Conservation (phyloP, 306 rosid species). For the Trifolium dubium region DNA sequence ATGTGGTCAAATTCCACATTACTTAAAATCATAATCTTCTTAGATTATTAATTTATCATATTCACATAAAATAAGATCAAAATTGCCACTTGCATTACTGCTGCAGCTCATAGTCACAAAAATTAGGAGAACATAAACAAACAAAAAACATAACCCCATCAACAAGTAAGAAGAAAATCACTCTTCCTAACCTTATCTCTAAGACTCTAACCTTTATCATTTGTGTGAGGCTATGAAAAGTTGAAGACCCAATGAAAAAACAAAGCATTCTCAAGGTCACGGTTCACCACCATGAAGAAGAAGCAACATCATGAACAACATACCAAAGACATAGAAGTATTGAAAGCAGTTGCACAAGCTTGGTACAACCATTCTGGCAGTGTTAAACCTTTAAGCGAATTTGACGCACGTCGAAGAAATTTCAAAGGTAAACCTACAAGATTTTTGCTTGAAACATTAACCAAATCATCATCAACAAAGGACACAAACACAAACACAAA, state of each 20-base stretch:
- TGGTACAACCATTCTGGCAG: conserved; percentile 67
- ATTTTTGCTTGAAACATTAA: conserved; percentile 66
- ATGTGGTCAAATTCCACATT: not conserved
- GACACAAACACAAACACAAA: not conserved
- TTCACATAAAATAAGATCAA: conserved; percentile 1
- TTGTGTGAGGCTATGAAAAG: conserved; percentile 51
- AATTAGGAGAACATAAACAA: conserved; percentile 42
- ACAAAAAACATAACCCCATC: not conserved
- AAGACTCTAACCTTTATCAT: conserved; percentile 13
- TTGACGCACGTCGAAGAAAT: conserved; percentile 59
- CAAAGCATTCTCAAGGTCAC: conserved; percentile 1
- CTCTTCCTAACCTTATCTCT: conserved; percentile 43
- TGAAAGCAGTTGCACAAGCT: conserved; percentile 94
- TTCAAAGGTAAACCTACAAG: conserved; percentile 63
- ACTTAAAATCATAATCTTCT: not conserved
- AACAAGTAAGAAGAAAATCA: conserved; percentile 11
- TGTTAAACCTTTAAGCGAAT: conserved; percentile 60
- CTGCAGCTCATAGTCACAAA: conserved; percentile 33
- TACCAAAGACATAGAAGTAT: conserved; percentile 56
- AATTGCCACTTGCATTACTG: not conserved
- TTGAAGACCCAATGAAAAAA: conserved; percentile 46
- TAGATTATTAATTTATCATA: not conserved
- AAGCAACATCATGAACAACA: conserved; percentile 39
- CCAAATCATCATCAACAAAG: conserved; percentile 21
- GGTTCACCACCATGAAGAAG: conserved; percentile 58